Percentiles rank a stretch among this genome's conserved stretches.
Conservation (phyloP, 306 rosid species). For the Cucurbita pepo region DNA sequence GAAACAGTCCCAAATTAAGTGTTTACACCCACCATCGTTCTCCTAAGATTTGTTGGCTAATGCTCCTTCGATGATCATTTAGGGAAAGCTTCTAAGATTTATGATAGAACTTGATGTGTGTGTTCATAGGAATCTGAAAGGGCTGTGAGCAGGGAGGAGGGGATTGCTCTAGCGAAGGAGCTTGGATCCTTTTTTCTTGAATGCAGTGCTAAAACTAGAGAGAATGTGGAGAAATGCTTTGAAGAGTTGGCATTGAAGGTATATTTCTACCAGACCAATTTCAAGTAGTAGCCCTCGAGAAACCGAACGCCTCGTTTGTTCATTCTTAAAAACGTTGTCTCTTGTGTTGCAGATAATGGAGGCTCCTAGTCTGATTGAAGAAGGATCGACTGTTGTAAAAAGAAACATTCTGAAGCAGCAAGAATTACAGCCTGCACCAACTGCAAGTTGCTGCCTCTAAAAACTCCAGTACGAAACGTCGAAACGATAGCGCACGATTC, state of each 20-base stretch:
- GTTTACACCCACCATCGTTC: background rate
- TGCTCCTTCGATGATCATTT: background rate
- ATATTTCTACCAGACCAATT: background rate
- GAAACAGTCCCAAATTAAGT: background rate
- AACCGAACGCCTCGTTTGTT: background rate
- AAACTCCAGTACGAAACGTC: background rate
- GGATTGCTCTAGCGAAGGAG: slow-evolving; percentile 62
- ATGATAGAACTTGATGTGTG: background rate
- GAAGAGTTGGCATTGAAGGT: slow-evolving; percentile 88
- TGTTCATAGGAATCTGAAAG: slow-evolving; percentile 63
- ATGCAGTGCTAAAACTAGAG: slow-evolving; percentile 92
- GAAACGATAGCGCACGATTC: slow-evolving; percentile 14
- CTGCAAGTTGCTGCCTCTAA: slow-evolving; percentile 50
- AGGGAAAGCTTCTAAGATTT: background rate
- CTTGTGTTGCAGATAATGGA: slow-evolving; percentile 55
- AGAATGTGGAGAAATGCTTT: slow-evolving; percentile 77
- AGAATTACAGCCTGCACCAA: slow-evolving; percentile 32
- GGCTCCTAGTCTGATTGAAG: slow-evolving; percentile 78
- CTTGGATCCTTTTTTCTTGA: slow-evolving; percentile 74
- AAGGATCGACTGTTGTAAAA: slow-evolving; percentile 55
- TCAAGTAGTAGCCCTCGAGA: background rate
- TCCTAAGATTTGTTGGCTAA: background rate
- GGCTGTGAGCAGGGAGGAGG: slow-evolving; percentile 84
- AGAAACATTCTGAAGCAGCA: slow-evolving; percentile 51
- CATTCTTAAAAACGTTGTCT: background rate